Conservation (phyloP, 208 protist genomes). For the Acanthamoeba sp. region DNA sequence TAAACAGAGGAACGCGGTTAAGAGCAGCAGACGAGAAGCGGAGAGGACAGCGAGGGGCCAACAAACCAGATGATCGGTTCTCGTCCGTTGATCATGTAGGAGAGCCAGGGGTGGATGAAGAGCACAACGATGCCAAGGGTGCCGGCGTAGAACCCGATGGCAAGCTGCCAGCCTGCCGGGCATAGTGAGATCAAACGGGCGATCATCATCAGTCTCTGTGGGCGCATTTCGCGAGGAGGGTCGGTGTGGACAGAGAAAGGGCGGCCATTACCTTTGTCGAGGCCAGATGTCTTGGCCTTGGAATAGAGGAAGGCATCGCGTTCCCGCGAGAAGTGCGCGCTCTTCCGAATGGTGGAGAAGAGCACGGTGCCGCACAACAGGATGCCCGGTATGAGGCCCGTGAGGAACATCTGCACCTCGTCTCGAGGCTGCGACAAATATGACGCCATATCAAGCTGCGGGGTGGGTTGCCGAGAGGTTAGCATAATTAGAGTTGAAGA, state of each 20-base stretch:
- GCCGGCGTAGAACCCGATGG: not conserved
- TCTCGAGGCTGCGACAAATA: slow-evolving; percentile 9
- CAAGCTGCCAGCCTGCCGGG: not conserved
- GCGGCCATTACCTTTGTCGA: slow-evolving; percentile 4
- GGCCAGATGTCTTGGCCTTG: not conserved
- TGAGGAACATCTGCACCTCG: slow-evolving; percentile 34
- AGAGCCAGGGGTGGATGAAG: slow-evolving; percentile 43
- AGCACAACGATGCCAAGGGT: slow-evolving; percentile 2
- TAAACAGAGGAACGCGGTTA: not conserved
- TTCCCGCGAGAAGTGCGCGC: slow-evolving; percentile 6
- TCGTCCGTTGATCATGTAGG: slow-evolving; percentile 2
- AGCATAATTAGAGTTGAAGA: not conserved
- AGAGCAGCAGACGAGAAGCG: not conserved
- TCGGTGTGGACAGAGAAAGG: no score
- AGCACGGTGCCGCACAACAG: slow-evolving; percentile 6
- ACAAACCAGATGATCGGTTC: not conserved
- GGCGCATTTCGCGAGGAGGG: no score
- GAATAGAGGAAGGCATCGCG: slow-evolving; percentile 32
- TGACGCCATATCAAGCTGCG: not conserved
- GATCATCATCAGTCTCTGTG: not conserved
- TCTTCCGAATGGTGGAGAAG: slow-evolving; percentile 36
- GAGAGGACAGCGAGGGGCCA: not conserved
- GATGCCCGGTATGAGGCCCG: slow-evolving; percentile 25
- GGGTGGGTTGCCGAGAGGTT: not conserved
- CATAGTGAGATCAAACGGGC: no score